phyloP scores from a whole-genome alignment of 495 filamentous ascomycete genomes.

The Lasiosphaeriaceae sp. region DNA sequence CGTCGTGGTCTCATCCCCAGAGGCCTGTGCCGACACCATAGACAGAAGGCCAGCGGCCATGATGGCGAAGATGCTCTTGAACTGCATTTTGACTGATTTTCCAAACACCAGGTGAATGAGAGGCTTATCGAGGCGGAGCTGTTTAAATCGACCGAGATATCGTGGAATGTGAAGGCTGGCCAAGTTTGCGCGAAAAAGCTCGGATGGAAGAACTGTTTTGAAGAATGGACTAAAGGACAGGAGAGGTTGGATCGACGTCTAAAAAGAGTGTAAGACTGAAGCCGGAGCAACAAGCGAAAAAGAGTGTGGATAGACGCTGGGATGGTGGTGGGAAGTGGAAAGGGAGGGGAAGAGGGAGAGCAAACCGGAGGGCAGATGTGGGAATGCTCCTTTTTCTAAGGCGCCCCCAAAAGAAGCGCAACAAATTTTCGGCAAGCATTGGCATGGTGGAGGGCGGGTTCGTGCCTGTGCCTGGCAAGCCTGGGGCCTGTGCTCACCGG shows the following conservation, averaged over 20 bases:
- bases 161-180: background rate
- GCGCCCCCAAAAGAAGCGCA: constrained; percentile 2
- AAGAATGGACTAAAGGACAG: constrained; percentile 8
- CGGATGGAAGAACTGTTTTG: background rate
- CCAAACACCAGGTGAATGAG: background rate
- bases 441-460: background rate
- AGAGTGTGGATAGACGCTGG: constrained; percentile 29
- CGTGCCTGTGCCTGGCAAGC: constrained; percentile 1
- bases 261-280: constrained; percentile 32
- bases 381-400: constrained; percentile 24
- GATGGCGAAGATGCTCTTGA: constrained; percentile 32
- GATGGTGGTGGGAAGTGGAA: constrained; percentile 17
- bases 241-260: background rate
- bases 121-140: background rate
- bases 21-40: constrained; percentile 19
- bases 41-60: constrained; percentile 29
- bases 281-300: constrained; percentile 27
- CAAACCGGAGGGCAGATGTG: constrained; percentile 12
- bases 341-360: constrained; percentile 14
- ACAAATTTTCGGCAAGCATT: background rate
- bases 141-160: background rate
- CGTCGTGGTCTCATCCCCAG: constrained; percentile 22
- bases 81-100: constrained; percentile 32
- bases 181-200: background rate
- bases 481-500: background rate